These are phyloP conservation scores for Rubus parviflorus DNA, from an alignment of 306 rosid species.

Conservation along the genomic window DNA sequence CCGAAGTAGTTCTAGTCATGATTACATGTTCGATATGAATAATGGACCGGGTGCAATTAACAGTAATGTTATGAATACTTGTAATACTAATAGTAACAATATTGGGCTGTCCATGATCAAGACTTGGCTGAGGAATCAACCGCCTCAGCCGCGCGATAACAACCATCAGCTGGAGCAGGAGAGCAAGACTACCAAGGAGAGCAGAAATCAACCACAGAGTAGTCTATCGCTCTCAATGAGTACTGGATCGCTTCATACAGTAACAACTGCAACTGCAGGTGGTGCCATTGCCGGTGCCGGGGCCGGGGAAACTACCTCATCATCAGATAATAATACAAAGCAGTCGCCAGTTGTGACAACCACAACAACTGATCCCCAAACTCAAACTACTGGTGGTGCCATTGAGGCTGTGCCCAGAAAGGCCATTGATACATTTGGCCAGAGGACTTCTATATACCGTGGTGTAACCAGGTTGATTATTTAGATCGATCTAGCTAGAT, in stretches of 20 bases:
- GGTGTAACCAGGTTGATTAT: conserved; percentile 78
- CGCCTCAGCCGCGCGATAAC: conserved; percentile 26
- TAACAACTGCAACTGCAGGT: conserved; percentile 29
- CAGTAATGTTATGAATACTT: background rate
- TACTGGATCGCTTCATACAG: conserved; percentile 55
- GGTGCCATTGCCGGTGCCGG: conserved; percentile 9
- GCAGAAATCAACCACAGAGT: conserved; percentile 21
- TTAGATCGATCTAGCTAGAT: background rate
- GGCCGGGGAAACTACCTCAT: conserved; percentile 43
- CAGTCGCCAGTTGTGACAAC: conserved; percentile 22
- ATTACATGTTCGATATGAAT: conserved; percentile 33
- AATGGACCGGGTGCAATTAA: conserved; percentile 14
- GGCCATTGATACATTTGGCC: conserved; percentile 85
- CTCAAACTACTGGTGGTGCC: conserved; percentile 16
- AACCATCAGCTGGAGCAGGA: conserved; percentile 4
- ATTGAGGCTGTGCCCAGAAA: conserved; percentile 55
- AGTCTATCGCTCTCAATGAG: conserved; percentile 80
- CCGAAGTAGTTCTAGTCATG: conserved; percentile 22
- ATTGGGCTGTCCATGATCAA: conserved; percentile 87
- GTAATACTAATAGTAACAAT: conserved; percentile 26
- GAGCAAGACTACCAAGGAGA: conserved; percentile 15
- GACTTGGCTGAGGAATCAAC: conserved; percentile 86
- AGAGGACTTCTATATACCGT: conserved; percentile 92
- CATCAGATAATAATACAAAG: conserved; percentile 59
- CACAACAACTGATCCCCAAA: conserved; percentile 27